Percentiles rank a stretch among this genome's conserved stretches.
Conservation (phyloP, 371 early-diverging fungal genomes). For the Saksenaea vasiformis region DNA sequence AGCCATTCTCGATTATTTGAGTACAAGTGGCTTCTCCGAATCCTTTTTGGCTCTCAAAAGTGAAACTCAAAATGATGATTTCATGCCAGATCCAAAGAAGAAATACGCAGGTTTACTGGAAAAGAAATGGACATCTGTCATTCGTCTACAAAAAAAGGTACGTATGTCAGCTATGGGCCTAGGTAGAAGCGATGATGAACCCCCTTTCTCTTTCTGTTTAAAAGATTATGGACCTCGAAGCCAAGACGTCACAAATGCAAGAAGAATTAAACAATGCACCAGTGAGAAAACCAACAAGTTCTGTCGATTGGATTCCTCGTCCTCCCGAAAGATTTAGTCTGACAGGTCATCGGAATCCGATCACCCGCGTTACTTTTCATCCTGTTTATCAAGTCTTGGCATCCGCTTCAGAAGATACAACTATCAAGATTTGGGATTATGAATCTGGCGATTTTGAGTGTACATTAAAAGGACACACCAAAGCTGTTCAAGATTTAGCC, state of each 20-base stretch:
- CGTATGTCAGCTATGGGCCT: background rate
- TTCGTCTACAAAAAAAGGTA: conserved; percentile 90
- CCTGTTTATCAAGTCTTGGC: conserved; percentile 84
- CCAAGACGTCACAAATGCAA: conserved; percentile 72
- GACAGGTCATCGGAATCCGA: conserved; percentile 79
- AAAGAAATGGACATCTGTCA: conserved; percentile 94
- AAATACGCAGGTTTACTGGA: conserved; percentile 85
- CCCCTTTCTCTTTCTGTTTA: conserved; percentile 22
- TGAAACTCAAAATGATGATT: conserved; percentile 78
- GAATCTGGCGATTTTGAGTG: conserved; percentile 90
- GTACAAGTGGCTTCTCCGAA: conserved; percentile 68
- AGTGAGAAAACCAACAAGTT: conserved; percentile 58
- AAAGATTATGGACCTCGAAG: conserved; percentile 92
- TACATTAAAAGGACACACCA: conserved; percentile 92
- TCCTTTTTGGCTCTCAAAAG: conserved; percentile 67
- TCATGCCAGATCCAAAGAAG: conserved; percentile 73
- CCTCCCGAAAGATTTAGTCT: conserved; percentile 77
- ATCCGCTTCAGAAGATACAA: conserved; percentile 89
- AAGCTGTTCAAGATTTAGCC: conserved; percentile 82
- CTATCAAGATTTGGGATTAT: conserved; percentile 90
- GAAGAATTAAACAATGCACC: conserved; percentile 75
- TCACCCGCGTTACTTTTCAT: conserved; percentile 87
- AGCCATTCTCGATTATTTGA: conserved; percentile 87
- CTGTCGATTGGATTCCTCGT: conserved; percentile 81
- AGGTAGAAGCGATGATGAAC: background rate